Evolutionary conservation across 345 rosid species (phyloP), one percentile per base, ranked within the genome.

Genomic region (Melaleuca alternifolia): DNA sequence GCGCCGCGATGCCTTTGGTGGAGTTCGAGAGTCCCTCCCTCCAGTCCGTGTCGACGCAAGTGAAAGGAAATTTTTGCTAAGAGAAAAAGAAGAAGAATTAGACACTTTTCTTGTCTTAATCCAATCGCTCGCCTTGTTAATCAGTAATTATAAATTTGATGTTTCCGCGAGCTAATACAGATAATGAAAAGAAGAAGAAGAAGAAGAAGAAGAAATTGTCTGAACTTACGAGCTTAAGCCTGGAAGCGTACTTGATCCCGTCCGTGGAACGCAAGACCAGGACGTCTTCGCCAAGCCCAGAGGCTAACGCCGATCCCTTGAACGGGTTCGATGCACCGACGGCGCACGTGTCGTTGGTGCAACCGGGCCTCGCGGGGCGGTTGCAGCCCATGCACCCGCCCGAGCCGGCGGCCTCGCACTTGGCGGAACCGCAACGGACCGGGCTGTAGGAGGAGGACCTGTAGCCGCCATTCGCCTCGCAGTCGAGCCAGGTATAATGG

Each of bases 401-500:
- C 18, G 89, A 85, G 6, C 71, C 86, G 1, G 89, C 88, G 33
- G 85, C 33, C 1, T 81, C 48, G 85, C 96, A 94, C 16, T 86
- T 75, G 54, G 87, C 56, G 5, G 92, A 91, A 18, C 54, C 56
- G n/a, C 94, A 92, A 2, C 12, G 83, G 3, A 89, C 90, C 1
- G 93, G 91, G 2, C 85, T 83, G 85, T 90, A 90, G 2, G 96
- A 51, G 6, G 92, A 84, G n/a, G 96, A 92, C 15, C 51, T 85
- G 82, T 89, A 93, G 86, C 85, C 86, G 10, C 85, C 28, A 1
- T 54, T 4, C 26, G 57, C 57, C 2, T 91, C 90, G 54, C 94
- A 93, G 46, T 88, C 86, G 79, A 93, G 57, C 96, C 95, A 94
- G 1, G 88, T 46, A 84, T 56, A 79, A n/a, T 86, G 89, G 20